Evolutionary conservation across 306 rosid species (phyloP).

Genomic region (Cucumis cinereus): DNA sequence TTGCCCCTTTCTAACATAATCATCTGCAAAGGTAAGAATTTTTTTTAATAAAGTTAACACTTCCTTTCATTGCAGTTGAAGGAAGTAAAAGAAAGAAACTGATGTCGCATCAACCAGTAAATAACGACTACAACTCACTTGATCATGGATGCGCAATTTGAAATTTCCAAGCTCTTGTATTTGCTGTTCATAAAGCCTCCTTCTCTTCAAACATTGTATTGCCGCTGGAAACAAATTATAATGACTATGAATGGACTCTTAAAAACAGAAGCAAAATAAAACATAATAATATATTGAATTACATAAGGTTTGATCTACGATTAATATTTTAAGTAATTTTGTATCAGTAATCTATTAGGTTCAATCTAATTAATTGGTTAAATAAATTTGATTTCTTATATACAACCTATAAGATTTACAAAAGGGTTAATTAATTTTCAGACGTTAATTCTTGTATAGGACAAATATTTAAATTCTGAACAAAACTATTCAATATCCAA

Average conservation of each 20-base stretch:
- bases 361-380: not conserved
- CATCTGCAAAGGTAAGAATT: slow-evolving; percentile 44
- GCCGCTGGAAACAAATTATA: slow-evolving; percentile 46
- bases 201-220: too few relatives aligned
- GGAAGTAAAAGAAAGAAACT: not conserved
- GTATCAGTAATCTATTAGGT: not conserved
- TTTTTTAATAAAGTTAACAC: not conserved
- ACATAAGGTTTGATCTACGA: not conserved
- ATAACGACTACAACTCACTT: slow-evolving; percentile 30
- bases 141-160: slow-evolving; percentile 93
- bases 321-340: not conserved
- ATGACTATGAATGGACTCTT: not conserved
- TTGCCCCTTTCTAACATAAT: slow-evolving; percentile 96
- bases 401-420: not conserved
- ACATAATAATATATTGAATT: not conserved
- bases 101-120: not conserved
- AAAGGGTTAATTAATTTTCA: not conserved
- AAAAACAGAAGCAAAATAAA: not conserved
- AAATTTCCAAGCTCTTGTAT: slow-evolving; percentile 95
- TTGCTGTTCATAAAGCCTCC: slow-evolving; percentile 95
- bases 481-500: not conserved
- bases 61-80: not conserved
- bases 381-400: not conserved
- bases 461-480: not conserved
- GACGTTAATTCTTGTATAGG: not conserved